Percentiles rank a stretch among this genome's conserved stretches.
Conservation (phyloP, 2,329 filamentous ascomycete genomes). For the Aspergillus viridinutans region DNA sequence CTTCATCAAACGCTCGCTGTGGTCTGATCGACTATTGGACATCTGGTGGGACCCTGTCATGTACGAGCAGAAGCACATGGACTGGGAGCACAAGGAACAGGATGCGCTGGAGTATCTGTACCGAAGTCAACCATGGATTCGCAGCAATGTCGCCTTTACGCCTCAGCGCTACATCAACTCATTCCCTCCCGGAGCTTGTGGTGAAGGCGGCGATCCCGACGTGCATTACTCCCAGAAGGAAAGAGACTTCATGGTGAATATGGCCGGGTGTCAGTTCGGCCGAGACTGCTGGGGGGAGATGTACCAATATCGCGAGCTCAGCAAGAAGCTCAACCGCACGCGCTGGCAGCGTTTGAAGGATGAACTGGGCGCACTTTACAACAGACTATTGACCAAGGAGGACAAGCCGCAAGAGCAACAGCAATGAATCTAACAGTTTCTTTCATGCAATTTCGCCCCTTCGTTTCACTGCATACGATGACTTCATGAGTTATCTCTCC, state of each 20-base stretch:
- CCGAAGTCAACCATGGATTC: conserved; percentile 84
- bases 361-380: conserved; percentile 16
- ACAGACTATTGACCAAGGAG: conserved; percentile 17
- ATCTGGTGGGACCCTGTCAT: conserved; percentile 98
- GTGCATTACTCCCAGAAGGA: conserved; percentile 85
- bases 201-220: conserved; percentile 54
- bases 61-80: conserved; percentile 98
- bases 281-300: conserved; percentile 98
- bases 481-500: background rate
- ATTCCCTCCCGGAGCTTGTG: conserved; percentile 86
- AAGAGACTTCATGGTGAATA: conserved; percentile 92
- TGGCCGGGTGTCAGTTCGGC: conserved; percentile 97
- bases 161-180: conserved; percentile 91
- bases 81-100: conserved; percentile 99
- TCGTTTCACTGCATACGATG: background rate
- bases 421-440: background rate
- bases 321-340: conserved; percentile 81
- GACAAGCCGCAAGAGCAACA: conserved; percentile 4
- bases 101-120: conserved; percentile 93
- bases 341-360: conserved; percentile 64
- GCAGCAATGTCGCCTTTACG: conserved; percentile 81
- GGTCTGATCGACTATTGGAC: conserved; percentile 88
- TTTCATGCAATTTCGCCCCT: background rate
- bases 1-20: conserved; percentile 78
- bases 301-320: conserved; percentile 89